phyloP scores from a whole-genome alignment of 2,329 filamentous ascomycete genomes.

The Calonectria fujianensis region DNA sequence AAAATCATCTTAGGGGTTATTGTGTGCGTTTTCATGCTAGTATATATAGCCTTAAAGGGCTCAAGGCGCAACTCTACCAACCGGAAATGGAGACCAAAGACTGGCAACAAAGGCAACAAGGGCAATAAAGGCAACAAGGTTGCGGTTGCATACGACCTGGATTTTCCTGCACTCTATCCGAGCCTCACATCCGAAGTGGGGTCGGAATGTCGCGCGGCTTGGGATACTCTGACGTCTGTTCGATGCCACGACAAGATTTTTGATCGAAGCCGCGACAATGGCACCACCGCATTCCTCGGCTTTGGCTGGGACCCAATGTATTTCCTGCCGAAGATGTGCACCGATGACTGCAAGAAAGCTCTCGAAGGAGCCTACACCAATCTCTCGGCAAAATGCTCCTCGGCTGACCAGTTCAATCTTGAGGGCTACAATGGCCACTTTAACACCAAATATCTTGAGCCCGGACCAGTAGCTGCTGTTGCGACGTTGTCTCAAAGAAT shows the following conservation, averaged over 20 bases:
- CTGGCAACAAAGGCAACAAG: not conserved
- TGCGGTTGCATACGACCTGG: slow-evolving; percentile 18
- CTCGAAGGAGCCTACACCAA: slow-evolving; percentile 12
- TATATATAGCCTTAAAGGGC: not conserved
- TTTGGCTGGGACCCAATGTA: slow-evolving; percentile 23
- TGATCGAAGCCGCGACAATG: slow-evolving; percentile 24
- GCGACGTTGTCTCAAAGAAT: slow-evolving; percentile 18
- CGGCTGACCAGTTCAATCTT: slow-evolving; percentile 16
- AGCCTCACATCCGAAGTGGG: slow-evolving; percentile 11
- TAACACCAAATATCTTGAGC: slow-evolving; percentile 1
- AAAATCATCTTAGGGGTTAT: not conserved
- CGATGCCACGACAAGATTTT: slow-evolving; percentile 35
- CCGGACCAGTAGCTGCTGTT: slow-evolving; percentile 19
- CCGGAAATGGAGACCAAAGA: not conserved
- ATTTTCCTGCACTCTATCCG: slow-evolving; percentile 33
- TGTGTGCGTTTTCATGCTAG: not conserved
- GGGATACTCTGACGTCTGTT: slow-evolving; percentile 16
- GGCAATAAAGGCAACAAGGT: not conserved
- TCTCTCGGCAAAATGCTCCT: slow-evolving; percentile 19
- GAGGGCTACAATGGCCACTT: slow-evolving; percentile 25
- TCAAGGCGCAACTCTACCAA: not conserved
- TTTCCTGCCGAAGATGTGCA: slow-evolving; percentile 23
- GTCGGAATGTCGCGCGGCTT: slow-evolving; percentile 24
- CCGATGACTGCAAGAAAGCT: not conserved
- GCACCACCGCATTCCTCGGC: not conserved